Evolutionary conservation across 177 flowering plant species (phyloP).

Genomic region (Telopea speciosissima): DNA sequence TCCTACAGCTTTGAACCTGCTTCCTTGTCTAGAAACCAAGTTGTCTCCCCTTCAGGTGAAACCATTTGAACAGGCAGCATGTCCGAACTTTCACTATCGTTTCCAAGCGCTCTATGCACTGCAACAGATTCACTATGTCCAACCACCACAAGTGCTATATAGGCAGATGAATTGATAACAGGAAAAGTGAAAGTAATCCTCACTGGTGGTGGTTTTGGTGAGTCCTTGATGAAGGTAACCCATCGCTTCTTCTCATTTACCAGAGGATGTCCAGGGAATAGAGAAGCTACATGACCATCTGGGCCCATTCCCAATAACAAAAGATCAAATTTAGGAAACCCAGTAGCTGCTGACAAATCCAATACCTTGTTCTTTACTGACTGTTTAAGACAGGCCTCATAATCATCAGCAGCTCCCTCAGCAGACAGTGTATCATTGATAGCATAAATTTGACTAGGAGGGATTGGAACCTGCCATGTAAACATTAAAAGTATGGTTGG

Average conservation of each 20-base stretch:
- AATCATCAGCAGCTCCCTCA: slow-evolving; percentile 81
- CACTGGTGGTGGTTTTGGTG: slow-evolving; percentile 29
- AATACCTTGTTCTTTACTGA: slow-evolving; percentile 42
- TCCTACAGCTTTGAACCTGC: slow-evolving; percentile 68
- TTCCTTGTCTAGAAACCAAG: slow-evolving; percentile 80
- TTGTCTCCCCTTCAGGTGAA: slow-evolving; percentile 50
- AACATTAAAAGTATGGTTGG: too few relatives aligned
- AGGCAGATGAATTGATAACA: slow-evolving; percentile 73
- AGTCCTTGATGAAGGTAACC: slow-evolving; percentile 83
- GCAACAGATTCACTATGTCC: slow-evolving; percentile 57
- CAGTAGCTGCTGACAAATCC: slow-evolving; percentile 33
- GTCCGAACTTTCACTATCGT: slow-evolving; percentile 24
- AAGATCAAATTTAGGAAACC: slow-evolving; percentile 89
- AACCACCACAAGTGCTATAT: slow-evolving; percentile 63
- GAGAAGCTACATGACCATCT: slow-evolving; percentile 23
- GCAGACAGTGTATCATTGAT: slow-evolving; percentile 65
- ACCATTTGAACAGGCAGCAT: slow-evolving; percentile 63
- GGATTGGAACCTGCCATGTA: slow-evolving; percentile 55
- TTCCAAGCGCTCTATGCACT: slow-evolving; percentile 45
- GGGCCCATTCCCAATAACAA: slow-evolving; percentile 95
- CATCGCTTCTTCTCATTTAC: slow-evolving; percentile 64
- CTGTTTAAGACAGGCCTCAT: slow-evolving; percentile 63
- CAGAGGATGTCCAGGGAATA: slow-evolving; percentile 30
- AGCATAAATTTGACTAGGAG: slow-evolving; percentile 59
- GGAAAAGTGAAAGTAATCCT: slow-evolving; percentile 85